These are phyloP conservation scores for Ceratocystis albifundus DNA, from an alignment of 2,329 filamentous ascomycete species.

Conservation along the genomic window DNA sequence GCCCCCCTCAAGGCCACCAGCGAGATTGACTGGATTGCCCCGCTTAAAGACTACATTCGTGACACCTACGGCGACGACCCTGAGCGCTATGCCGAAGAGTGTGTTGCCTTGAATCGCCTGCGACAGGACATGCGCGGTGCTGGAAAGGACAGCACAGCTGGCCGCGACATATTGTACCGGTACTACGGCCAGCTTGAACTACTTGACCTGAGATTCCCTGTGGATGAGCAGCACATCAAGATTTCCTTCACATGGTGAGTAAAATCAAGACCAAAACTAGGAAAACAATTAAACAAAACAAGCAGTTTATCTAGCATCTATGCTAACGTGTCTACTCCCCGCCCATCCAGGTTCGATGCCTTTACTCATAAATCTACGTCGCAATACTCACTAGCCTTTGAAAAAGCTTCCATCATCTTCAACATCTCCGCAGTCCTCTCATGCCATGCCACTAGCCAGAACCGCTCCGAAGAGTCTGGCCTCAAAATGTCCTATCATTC, in stretches of 20 bases:
- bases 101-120: slow-evolving; percentile 81
- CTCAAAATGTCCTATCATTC: slow-evolving; percentile 96
- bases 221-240: slow-evolving; percentile 98
- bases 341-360: slow-evolving; percentile 75
- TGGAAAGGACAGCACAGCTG: slow-evolving; percentile 89
- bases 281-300: background rate
- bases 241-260: slow-evolving; percentile 91
- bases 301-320: background rate
- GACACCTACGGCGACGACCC: slow-evolving; percentile 93
- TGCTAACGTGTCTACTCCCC: background rate
- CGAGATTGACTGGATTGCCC: slow-evolving; percentile 95
- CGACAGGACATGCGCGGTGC: slow-evolving; percentile 97
- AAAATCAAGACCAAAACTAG: background rate
- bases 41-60: slow-evolving; percentile 86
- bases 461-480: slow-evolving; percentile 79
- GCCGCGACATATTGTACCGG: slow-evolving; percentile 83
- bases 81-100: slow-evolving; percentile 91
- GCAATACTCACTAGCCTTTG: slow-evolving; percentile 92
- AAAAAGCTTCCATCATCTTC: slow-evolving; percentile 98
- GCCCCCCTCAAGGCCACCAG: slow-evolving; percentile 86
- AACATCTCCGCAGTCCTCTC: slow-evolving; percentile 97
- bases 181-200: slow-evolving; percentile 97
- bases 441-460: slow-evolving; percentile 87
- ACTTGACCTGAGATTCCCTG: slow-evolving; percentile 84
- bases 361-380: slow-evolving; percentile 97